Evolutionary conservation across 73 alveolate species (phyloP).

Genomic region (Paramecium primaurelia): DNA sequence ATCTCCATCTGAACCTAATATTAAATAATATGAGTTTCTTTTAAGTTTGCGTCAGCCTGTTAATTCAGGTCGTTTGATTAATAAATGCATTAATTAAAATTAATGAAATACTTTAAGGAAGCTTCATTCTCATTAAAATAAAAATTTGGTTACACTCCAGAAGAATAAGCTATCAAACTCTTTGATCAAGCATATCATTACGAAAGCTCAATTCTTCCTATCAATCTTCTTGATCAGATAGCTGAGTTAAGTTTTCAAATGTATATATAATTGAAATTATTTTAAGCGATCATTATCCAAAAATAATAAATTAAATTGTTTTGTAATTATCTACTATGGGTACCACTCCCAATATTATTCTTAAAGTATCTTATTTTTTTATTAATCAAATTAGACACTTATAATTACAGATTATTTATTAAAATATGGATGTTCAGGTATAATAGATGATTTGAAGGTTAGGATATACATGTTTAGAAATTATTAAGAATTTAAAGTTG

Average conservation of each 20-base stretch:
- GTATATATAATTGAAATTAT: neutral
- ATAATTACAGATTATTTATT: neutral
- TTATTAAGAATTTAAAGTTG: neutral
- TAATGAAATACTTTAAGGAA: neutral
- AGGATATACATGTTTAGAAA: neutral
- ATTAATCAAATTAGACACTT: neutral
- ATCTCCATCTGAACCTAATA: neutral
- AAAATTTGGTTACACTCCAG: neutral
- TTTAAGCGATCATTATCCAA: neutral
- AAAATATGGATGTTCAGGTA: slow-evolving; percentile 22
- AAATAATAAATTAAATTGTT: neutral
- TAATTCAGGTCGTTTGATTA: neutral
- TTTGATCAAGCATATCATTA: slow-evolving; percentile 30
- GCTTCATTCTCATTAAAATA: slow-evolving; percentile 3
- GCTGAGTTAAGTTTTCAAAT: slow-evolving; percentile 24
- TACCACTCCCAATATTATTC: neutral
- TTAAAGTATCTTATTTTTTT: neutral
- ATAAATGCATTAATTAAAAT: neutral
- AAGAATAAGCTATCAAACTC: neutral
- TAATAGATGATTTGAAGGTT: slow-evolving; percentile 18
- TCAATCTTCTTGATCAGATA: neutral
- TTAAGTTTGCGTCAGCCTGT: neutral
- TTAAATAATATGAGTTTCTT: neutral
- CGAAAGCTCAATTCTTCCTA: neutral
- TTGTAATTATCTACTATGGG: neutral